Conservation (phyloP, 2,329 filamentous ascomycete genomes). For the Sporothrix pallida region DNA sequence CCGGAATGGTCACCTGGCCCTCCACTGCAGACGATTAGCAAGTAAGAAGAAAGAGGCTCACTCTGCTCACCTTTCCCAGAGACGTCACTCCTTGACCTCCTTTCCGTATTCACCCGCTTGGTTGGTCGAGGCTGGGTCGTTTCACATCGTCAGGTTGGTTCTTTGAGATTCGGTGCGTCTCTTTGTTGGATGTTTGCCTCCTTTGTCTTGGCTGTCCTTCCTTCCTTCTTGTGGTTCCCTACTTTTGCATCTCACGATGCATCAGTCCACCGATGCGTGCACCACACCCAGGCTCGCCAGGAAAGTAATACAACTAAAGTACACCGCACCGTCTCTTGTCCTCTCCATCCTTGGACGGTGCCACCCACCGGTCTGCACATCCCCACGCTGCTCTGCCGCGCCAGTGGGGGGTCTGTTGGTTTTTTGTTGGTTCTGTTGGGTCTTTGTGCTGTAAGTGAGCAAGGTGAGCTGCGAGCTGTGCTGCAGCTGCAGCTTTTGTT, state of each 20-base stretch:
- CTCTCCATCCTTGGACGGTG: not conserved
- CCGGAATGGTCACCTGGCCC: conserved; percentile 21
- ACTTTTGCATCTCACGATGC: conserved; percentile 8
- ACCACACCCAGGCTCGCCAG: too few species aligned
- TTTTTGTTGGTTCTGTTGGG: too few species aligned
- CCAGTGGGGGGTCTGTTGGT: conserved; percentile 21
- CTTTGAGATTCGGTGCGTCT: not conserved
- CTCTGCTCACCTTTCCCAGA: too few species aligned
- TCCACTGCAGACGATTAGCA: not conserved
- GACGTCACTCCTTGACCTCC: not conserved
- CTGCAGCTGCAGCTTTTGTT: not conserved
- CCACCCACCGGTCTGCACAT: conserved; percentile 21
- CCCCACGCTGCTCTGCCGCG: conserved; percentile 7
- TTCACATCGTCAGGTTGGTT: not conserved
- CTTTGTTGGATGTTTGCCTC: not conserved
- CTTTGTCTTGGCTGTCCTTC: not conserved
- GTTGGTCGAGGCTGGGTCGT: not conserved
- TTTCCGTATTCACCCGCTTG: conserved; percentile 11
- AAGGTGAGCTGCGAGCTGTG: too few species aligned
- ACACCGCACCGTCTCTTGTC: not conserved
- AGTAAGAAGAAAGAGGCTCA: not conserved
- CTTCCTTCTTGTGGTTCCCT: not conserved
- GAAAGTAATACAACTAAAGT: not conserved
- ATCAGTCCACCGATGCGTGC: not conserved
- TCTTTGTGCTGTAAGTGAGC: too few species aligned